These are phyloP conservation scores for Nicotiana attenuata DNA, from an alignment of 257 asterid species.

Conservation along the genomic window DNA sequence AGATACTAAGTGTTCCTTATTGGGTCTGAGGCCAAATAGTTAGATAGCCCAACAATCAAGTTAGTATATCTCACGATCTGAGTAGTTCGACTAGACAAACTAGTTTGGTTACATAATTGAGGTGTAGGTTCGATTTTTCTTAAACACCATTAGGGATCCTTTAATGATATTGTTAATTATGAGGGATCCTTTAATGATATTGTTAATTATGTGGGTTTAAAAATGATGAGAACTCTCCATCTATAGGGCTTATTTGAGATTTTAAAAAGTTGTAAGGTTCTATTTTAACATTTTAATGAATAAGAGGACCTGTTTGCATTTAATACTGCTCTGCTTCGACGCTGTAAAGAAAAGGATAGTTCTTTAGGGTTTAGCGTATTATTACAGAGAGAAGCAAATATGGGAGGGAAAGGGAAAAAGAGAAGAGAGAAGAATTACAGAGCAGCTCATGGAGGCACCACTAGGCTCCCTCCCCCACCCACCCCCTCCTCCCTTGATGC, in stretches of 20 bases:
- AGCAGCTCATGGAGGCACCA: conserved; percentile 66
- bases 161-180: too few species aligned
- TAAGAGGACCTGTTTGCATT: not conserved
- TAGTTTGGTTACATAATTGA: too few species aligned
- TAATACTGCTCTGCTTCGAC: not conserved
- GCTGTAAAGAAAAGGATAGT: not conserved
- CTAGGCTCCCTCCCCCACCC: conserved; percentile 89
- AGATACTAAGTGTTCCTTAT: too few species aligned
- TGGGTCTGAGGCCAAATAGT: too few species aligned
- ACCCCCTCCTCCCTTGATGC: conserved; percentile 52
- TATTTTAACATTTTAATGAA: not conserved
- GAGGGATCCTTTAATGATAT: too few species aligned
- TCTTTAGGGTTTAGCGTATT: not conserved
- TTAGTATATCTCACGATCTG: too few species aligned
- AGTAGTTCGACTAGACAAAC: too few species aligned
- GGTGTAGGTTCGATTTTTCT: too few species aligned
- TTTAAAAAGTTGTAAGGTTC: not conserved
- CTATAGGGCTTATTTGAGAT: not conserved
- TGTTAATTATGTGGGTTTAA: too few species aligned
- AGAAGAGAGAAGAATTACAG: conserved; percentile 77
- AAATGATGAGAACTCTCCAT: not conserved
- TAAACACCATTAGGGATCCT: too few species aligned
- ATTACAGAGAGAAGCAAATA: conserved; percentile 3
- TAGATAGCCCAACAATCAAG: too few species aligned
- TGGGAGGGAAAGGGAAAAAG: conserved; percentile 84